These are phyloP conservation scores for Thinopyrum elongatum DNA, from an alignment of 176 grass and related monocot species.

Conservation along the genomic window DNA sequence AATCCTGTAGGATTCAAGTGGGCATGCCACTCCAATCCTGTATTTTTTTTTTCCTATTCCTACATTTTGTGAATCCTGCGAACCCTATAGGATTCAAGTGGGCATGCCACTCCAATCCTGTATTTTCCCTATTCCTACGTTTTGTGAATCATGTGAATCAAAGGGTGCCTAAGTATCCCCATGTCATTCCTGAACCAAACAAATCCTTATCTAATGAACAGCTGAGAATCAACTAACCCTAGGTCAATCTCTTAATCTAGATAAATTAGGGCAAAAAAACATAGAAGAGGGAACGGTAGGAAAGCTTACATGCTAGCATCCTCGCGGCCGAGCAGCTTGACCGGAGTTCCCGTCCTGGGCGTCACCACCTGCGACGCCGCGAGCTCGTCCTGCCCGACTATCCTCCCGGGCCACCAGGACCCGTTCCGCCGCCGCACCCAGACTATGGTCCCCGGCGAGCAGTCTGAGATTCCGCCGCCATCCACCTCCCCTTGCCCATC, in stretches of 20 bases:
- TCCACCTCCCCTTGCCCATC: conserved; percentile 34
- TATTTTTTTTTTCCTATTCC: no score
- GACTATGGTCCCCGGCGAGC: conserved; percentile 70
- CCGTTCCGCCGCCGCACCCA: conserved; percentile 83
- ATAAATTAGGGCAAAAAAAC: neutral
- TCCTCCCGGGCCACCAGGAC: conserved; percentile 89
- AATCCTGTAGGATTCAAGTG: no score
- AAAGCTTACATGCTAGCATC: conserved; percentile 80
- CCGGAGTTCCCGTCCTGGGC: conserved; percentile 74
- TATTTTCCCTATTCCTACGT: no score
- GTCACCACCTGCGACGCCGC: conserved; percentile 74
- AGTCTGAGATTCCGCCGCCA: conserved; percentile 34
- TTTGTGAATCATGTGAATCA: no score
- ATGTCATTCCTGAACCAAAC: neutral
- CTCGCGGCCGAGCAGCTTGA: conserved; percentile 84
- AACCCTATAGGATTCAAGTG: no score
- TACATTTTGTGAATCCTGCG: no score
- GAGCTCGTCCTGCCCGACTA: conserved; percentile 67
- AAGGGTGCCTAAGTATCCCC: neutral
- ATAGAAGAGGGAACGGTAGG: neutral
- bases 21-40: no score
- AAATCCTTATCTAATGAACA: neutral
- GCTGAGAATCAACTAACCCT: neutral
- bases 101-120: no score
- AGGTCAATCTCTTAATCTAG: neutral